phyloP scores from a whole-genome alignment of 129 eudicot species.

The Chrysanthemum makinoi region DNA sequence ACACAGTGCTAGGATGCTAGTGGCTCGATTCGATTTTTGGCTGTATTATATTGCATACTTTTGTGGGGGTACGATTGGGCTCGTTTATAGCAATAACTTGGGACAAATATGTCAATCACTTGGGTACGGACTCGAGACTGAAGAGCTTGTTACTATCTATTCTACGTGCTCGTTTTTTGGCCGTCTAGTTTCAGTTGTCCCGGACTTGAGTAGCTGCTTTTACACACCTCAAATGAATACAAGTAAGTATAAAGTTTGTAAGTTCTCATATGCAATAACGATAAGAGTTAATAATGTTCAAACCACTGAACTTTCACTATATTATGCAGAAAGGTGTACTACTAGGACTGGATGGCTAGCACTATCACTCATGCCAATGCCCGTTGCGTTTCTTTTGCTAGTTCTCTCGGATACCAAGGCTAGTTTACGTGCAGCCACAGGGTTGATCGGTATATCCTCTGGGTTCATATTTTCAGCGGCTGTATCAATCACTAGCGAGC shows the following conservation, averaged over 20 bases:
- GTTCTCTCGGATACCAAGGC: conserved; percentile 30
- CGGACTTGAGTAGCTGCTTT: conserved; percentile 43
- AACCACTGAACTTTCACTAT: background rate
- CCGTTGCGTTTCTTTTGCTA: conserved; percentile 50
- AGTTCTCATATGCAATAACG: background rate
- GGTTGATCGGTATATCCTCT: conserved; percentile 47
- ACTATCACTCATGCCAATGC: conserved; percentile 55
- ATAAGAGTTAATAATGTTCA: background rate
- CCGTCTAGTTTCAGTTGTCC: conserved; percentile 60
- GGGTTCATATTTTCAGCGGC: conserved; percentile 66
- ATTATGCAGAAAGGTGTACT: conserved; percentile 43
- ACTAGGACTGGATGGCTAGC: conserved; percentile 67
- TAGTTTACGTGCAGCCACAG: conserved; percentile 42
- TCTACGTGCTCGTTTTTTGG: conserved; percentile 77
- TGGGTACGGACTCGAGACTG: conserved; percentile 34
- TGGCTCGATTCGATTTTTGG: conserved; percentile 49
- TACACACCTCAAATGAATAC: conserved; percentile 13
- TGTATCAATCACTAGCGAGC: conserved; percentile 66
- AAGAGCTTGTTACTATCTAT: conserved; percentile 48
- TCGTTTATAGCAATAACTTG: conserved; percentile 55
- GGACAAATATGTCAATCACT: conserved; percentile 57
- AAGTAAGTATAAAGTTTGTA: conserved; percentile 32
- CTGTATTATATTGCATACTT: conserved; percentile 49
- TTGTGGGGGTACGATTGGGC: conserved; percentile 62
- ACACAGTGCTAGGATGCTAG: conserved; percentile 40